These are phyloP conservation scores for Aspergillus fumigatus DNA, from an alignment of 2,329 filamentous ascomycete genomes.

Conservation along the genomic window DNA sequence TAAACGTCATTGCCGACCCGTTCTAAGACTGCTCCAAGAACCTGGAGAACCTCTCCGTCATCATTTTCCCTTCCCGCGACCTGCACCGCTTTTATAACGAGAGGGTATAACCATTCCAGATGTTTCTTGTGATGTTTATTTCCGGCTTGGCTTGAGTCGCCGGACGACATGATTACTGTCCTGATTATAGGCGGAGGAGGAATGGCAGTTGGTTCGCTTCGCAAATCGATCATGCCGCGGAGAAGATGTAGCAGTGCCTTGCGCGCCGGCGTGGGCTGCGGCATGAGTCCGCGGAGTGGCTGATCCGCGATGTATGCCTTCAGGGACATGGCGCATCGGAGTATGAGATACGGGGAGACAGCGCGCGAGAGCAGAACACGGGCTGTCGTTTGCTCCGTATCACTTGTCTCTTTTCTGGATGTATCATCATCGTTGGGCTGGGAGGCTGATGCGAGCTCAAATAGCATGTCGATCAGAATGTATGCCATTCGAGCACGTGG, in stretches of 20 bases:
- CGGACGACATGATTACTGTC: slow-evolving; percentile 20
- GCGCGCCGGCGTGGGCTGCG: slow-evolving; percentile 75
- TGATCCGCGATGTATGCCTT: slow-evolving; percentile 86
- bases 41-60: slow-evolving; percentile 36
- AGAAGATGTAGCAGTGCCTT: slow-evolving; percentile 74
- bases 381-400: slow-evolving; percentile 29
- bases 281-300: slow-evolving; percentile 81
- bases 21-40: slow-evolving; percentile 58
- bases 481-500: slow-evolving; percentile 70
- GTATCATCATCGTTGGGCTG: background rate
- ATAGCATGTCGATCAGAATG: slow-evolving; percentile 73
- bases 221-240: slow-evolving; percentile 59
- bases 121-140: slow-evolving; percentile 59
- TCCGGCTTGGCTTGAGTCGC: slow-evolving; percentile 49
- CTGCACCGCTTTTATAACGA: slow-evolving; percentile 46
- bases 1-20: slow-evolving; percentile 47
- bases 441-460: slow-evolving; percentile 59
- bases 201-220: slow-evolving; percentile 66
- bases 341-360: slow-evolving; percentile 73
- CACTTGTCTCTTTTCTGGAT: slow-evolving; percentile 7
- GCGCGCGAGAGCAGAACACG: slow-evolving; percentile 65
- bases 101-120: slow-evolving; percentile 72
- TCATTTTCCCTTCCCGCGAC: slow-evolving; percentile 39
- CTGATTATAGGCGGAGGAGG: slow-evolving; percentile 40
- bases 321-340: slow-evolving; percentile 75